Percentiles rank a stretch among this genome's conserved stretches.
Evolutionary conservation across 768 basidiomycete species (phyloP).

Genomic region (Lyophyllum atratum): DNA sequence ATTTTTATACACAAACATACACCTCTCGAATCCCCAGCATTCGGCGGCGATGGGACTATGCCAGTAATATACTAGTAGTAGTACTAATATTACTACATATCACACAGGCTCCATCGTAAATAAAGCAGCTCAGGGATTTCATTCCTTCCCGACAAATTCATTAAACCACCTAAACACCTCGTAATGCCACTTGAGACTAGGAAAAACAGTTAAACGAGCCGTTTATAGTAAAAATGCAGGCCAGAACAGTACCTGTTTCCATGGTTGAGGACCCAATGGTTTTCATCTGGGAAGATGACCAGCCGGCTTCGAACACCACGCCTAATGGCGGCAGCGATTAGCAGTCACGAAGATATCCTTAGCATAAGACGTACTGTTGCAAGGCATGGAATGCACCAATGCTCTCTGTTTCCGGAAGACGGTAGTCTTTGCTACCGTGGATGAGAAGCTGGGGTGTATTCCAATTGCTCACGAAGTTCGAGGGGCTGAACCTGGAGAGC

Average conservation of each 20-base stretch:
- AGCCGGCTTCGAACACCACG: conserved; percentile 72
- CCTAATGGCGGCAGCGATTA: conserved; percentile 35
- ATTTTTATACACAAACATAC: too few species aligned
- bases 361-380: conserved; percentile 61
- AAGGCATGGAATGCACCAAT: conserved; percentile 85
- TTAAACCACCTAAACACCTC: conserved; percentile 94
- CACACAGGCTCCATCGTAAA: not conserved
- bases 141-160: conserved; percentile 52
- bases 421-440: conserved; percentile 88
- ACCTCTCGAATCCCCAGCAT: too few species aligned
- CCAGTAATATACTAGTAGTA: too few species aligned
- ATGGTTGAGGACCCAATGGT: conserved; percentile 88
- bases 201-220: not conserved
- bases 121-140: not conserved
- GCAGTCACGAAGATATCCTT: not conserved
- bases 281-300: conserved; percentile 87
- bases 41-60: too few species aligned
- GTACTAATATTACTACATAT: too few species aligned
- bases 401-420: conserved; percentile 83
- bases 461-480: conserved; percentile 83
- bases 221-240: not conserved
- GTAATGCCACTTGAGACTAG: conserved; percentile 89
- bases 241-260: conserved; percentile 62
- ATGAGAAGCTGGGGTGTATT: conserved; percentile 83
- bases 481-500: conserved; percentile 65